These are phyloP conservation scores for Mortierella claussenii DNA, from an alignment of 192 early-diverging fungal genomes.

Conservation along the genomic window DNA sequence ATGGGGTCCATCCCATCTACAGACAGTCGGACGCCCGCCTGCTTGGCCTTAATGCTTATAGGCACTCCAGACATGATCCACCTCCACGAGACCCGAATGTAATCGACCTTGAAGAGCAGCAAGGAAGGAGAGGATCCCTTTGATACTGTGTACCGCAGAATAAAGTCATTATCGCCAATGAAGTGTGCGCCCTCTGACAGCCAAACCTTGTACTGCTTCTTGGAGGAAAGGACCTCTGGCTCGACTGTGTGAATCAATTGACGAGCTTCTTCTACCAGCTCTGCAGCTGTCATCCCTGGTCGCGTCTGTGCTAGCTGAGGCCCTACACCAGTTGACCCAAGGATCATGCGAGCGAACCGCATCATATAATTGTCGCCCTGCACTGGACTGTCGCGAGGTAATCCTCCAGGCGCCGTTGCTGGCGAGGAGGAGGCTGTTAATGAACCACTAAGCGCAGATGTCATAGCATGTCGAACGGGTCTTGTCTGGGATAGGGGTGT, in stretches of 20 bases:
- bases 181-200: constrained; percentile 27
- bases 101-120: constrained; percentile 26
- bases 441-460: constrained; percentile 9
- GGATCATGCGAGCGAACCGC: constrained; percentile 15
- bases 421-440: constrained; percentile 6
- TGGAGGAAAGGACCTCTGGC: constrained; percentile 14
- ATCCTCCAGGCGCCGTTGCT: neutral
- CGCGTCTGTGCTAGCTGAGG: neutral
- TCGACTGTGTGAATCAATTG: constrained; percentile 23
- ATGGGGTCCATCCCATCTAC: constrained; percentile 8
- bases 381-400: neutral
- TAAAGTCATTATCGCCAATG: constrained; percentile 37
- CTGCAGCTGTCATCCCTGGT: constrained; percentile 10
- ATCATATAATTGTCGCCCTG: constrained; percentile 28
- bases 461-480: constrained; percentile 7
- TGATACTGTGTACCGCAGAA: constrained; percentile 31
- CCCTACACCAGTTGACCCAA: constrained; percentile 10
- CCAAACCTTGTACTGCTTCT: constrained; percentile 35
- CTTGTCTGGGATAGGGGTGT: constrained; percentile 9
- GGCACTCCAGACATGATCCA: constrained; percentile 30
- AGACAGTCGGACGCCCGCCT: neutral
- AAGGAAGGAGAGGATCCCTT: neutral
- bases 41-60: neutral
- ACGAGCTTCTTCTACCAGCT: constrained; percentile 20
- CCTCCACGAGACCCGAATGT: constrained; percentile 39